Evolutionary conservation across 306 rosid species (phyloP), one percentile per base, ranked within the genome.

Genomic region (Dalbergia cochinchinensis): DNA sequence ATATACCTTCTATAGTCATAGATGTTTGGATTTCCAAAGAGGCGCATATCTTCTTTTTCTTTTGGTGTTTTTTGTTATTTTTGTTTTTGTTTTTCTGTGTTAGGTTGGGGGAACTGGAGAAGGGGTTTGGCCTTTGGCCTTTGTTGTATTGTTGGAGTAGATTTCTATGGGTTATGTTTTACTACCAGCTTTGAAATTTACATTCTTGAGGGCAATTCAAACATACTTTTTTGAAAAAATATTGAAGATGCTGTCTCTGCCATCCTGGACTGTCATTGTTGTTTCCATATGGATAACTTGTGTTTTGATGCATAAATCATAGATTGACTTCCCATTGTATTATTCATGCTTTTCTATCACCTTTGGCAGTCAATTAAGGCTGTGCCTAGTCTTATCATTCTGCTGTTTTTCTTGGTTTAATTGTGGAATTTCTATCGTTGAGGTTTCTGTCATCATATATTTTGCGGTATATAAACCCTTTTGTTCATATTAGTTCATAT

Each of bases 261-360:
- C 65, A 18, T 54, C 35, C 34, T 37, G 10, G 31, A 72, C 70
- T 14, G 50, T 54, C 83, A 51, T 41, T 39, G 68, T 16, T 26
- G 50, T 42, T 71, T 72, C 53, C 61, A 55, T 35, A 73, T 33
- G 74, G 69, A 55, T 73, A 5, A 41, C 18, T 26, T 15, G 19
- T 73, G 50, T 80, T 73, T 65, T 61, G 19, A 35, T 37, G 57
- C 35, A 63, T 57, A 47, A 47, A 37, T 75, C 51, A 6, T 59
- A 22, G 72, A 57, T 66, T 81, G 80, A n/a, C 44, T 66, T 80
- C 22, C 57, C 11, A 0, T 18, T 57, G 18, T 41, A 42, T 34
- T 50, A 4, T 42, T 31, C 37, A 16, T 80, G 42, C 61, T 54
- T 73, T 55, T 48, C n/a, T 10, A 63, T 69, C 11, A 26, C 22